Evolutionary conservation across 345 rosid species (phyloP).

Genomic region (Gossypium turneri): DNA sequence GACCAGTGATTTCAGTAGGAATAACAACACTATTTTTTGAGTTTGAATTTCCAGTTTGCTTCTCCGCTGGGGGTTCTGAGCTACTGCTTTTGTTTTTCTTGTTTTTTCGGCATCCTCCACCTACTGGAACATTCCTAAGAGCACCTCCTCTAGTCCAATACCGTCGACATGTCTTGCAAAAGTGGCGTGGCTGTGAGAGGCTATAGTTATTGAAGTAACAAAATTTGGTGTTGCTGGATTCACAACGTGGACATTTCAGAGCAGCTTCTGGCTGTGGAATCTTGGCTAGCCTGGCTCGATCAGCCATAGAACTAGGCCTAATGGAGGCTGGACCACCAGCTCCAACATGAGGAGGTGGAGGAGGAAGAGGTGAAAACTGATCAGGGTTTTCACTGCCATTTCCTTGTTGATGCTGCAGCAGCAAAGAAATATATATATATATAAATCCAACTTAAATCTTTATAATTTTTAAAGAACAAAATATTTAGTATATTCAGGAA

Average conservation of each 20-base stretch:
- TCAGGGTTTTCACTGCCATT: slow-evolving; percentile 29
- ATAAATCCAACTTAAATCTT: not conserved
- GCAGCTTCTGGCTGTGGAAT: slow-evolving; percentile 52
- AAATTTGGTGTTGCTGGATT: slow-evolving; percentile 70
- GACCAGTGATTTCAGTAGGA: slow-evolving; percentile 36
- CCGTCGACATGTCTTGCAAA: slow-evolving; percentile 75
- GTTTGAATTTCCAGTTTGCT: slow-evolving; percentile 25
- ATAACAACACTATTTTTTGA: slow-evolving; percentile 22
- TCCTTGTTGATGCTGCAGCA: slow-evolving; percentile 38
- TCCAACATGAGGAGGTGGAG: slow-evolving; percentile 25
- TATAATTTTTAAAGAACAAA: slow-evolving; percentile 17
- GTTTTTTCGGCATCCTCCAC: slow-evolving; percentile 71
- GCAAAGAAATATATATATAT: not conserved
- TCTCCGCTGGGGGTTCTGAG: slow-evolving; percentile 36
- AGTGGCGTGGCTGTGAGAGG: slow-evolving; percentile 76
- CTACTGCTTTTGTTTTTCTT: slow-evolving; percentile 47
- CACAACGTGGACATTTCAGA: slow-evolving; percentile 71
- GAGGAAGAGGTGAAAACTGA: slow-evolving; percentile 47
- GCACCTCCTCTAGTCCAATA: slow-evolving; percentile 86
- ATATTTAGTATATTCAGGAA: slow-evolving; percentile 47
- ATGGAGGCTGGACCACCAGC: slow-evolving; percentile 29
- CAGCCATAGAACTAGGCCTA: slow-evolving; percentile 65
- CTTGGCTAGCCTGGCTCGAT: slow-evolving; percentile 65
- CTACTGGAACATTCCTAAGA: slow-evolving; percentile 69
- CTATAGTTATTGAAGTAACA: slow-evolving; percentile 83